Base-by-base conservation (phyloP, 1,284 basidiomycete genomes). In the Sanghuangporus sanghuang region DNA sequence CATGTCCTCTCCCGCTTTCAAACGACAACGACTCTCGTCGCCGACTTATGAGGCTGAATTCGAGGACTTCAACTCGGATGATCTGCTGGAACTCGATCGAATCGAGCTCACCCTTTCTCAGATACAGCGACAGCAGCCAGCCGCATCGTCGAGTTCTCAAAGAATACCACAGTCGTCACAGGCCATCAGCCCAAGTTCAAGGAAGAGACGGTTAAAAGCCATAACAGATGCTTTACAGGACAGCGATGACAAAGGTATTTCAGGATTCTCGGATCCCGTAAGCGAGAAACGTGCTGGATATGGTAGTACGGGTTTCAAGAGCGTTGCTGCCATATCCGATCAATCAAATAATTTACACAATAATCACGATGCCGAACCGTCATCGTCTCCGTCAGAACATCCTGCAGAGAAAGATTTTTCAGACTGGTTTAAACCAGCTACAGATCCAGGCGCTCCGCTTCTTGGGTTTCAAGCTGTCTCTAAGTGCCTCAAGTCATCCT, bases 41-140 rank as follows among this genome's bases (percentile, higher is more conserved):
- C 87, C 88, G 0, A 83, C 84, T n/a, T 87, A 85, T 68, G 87
- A 89, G 62, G 78, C 81, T 42, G 81, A 83, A 65, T 71, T 83
- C 21, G 77, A 71, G 6, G 78, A 84, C 42, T 71, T 82, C 62
- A 88, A 81, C 59, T 81, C 84, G 65, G 79, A 85, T 38, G 81
- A 86, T 61, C 71, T 89, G 5, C 73, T 75, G 12, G 84, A 79
- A 1, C 80, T 88, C 53, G 85, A 89, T 67, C 75, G 75, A 39
- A 71, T 87, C 6, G 84, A 87, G 46, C 71, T 74, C 6, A 72
- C 69, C 35, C 73, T 84, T 0, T 81, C 83, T 1, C 85, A 84
- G 59, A 54, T 40, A 44, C 36, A 61, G 35, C n/a, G 27, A 52
- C 50, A 21, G 42, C 18, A 44, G 9, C 35, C 39, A 14, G 44